Conservation (phyloP, 2,329 filamentous ascomycete genomes). For the Pseudomassariella vexata region DNA sequence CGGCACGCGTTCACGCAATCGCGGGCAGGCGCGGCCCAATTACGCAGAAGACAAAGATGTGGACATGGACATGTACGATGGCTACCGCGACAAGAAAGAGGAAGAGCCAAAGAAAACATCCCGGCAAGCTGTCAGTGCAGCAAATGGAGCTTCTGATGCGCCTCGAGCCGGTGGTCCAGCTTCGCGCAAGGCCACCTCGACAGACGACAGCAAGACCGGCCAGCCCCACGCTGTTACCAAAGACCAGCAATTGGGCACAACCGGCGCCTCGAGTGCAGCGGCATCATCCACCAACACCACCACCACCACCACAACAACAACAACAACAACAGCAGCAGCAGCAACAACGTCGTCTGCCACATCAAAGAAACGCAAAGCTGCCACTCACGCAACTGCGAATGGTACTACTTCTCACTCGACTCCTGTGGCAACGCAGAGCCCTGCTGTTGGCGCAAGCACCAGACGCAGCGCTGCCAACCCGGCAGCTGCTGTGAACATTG, state of each 20-base stretch:
- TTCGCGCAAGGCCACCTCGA: conserved; percentile 34
- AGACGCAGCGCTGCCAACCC: conserved; percentile 18
- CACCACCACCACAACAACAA: conserved; percentile 15
- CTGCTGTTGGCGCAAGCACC: conserved; percentile 17
- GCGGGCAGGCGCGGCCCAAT: conserved; percentile 76
- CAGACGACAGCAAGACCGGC: conserved; percentile 20
- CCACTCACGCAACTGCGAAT: conserved; percentile 30
- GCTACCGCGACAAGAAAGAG: conserved; percentile 49
- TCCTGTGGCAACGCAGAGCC: conserved; percentile 1
- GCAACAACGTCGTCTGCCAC: conserved; percentile 23
- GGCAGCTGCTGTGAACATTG: conserved; percentile 9
- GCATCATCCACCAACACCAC: conserved; percentile 28
- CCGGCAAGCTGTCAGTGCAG: conserved; percentile 35
- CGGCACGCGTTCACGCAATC: conserved; percentile 90
- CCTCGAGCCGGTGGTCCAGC: conserved; percentile 18
- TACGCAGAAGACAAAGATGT: conserved; percentile 93
- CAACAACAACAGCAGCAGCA: conserved; percentile 16
- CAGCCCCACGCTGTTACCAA: conserved; percentile 18
- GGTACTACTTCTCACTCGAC: conserved; percentile 9
- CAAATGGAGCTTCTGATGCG: conserved; percentile 24
- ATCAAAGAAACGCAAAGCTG: conserved; percentile 83
- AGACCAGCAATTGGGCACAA: conserved; percentile 18
- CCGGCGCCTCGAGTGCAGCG: conserved; percentile 14
- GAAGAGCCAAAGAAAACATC: conserved; percentile 52
- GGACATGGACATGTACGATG: conserved; percentile 80